Evolutionary conservation across 2,329 filamentous ascomycete genomes (phyloP).

Genomic region (Penicillium nordicum): DNA sequence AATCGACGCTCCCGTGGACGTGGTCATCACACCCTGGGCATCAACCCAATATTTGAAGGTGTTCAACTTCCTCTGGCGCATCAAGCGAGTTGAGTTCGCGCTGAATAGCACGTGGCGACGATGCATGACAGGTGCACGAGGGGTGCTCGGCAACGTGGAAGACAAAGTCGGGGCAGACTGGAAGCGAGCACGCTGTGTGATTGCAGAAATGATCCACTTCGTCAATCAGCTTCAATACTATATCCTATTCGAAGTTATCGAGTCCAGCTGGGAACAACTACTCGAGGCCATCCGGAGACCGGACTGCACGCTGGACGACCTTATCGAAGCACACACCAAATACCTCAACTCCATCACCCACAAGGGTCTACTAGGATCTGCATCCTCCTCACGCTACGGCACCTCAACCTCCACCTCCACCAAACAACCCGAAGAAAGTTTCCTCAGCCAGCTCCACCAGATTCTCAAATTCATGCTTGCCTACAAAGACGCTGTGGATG

Average conservation of each 20-base stretch:
- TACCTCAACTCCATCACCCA: constrained; percentile 94
- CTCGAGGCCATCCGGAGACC: constrained; percentile 78
- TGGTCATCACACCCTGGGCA: constrained; percentile 94
- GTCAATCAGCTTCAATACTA: constrained; percentile 97
- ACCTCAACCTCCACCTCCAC: constrained; percentile 28
- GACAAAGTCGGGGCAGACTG: constrained; percentile 73
- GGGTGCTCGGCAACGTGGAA: constrained; percentile 77
- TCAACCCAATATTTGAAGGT: constrained; percentile 96
- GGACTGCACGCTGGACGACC: constrained; percentile 86
- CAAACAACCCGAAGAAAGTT: constrained; percentile 64
- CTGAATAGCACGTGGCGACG: constrained; percentile 87
- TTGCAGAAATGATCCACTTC: constrained; percentile 98
- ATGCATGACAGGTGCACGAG: constrained; percentile 89
- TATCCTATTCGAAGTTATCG: constrained; percentile 97
- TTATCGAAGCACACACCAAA: constrained; percentile 84
- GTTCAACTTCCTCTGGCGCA: constrained; percentile 98
- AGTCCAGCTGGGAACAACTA: constrained; percentile 89
- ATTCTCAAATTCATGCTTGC: constrained; percentile 89
- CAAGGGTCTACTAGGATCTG: constrained; percentile 84
- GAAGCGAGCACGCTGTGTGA: constrained; percentile 82
- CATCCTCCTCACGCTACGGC: constrained; percentile 30
- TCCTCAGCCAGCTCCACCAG: constrained; percentile 87
- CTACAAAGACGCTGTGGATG: constrained; percentile 91
- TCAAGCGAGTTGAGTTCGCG: constrained; percentile 96
- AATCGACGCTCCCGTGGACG: constrained; percentile 92